Percentiles rank a stretch among this genome's conserved stretches.
phyloP scores from a whole-genome alignment of 495 filamentous ascomycete genomes.

The Trichoderma erinaceum region DNA sequence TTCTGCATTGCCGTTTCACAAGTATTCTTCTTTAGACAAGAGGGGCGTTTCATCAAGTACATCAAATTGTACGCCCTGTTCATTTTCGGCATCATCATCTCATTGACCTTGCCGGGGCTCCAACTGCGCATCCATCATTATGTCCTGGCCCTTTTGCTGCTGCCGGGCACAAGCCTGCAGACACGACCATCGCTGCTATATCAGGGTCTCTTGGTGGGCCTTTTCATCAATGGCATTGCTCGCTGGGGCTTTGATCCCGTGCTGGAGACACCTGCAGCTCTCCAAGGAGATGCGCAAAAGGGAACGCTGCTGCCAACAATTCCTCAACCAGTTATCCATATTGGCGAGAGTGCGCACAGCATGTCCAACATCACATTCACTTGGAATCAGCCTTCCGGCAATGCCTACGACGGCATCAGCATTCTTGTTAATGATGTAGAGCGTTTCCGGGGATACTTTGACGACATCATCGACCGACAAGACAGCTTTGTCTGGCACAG shows the following conservation, averaged over 20 bases:
- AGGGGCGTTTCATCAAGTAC: slow-evolving; percentile 62
- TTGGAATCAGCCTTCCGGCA: slow-evolving; percentile 47
- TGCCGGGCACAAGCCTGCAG: slow-evolving; percentile 78
- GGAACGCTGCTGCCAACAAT: slow-evolving; percentile 64
- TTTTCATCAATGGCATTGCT: slow-evolving; percentile 89
- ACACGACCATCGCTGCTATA: slow-evolving; percentile 73
- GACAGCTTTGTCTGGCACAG: slow-evolving; percentile 43
- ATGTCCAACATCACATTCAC: slow-evolving; percentile 47
- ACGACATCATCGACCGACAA: slow-evolving; percentile 38
- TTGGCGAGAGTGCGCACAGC: slow-evolving; percentile 27
- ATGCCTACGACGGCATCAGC: slow-evolving; percentile 71
- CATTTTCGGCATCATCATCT: slow-evolving; percentile 51
- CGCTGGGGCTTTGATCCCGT: slow-evolving; percentile 90
- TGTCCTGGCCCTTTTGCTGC: slow-evolving; percentile 72
- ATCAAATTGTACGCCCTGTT: slow-evolving; percentile 64
- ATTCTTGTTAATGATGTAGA: slow-evolving; percentile 94
- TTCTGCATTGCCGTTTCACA: slow-evolving; percentile 57
- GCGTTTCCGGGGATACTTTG: slow-evolving; percentile 58
- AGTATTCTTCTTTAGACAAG: slow-evolving; percentile 66
- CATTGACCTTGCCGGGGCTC: slow-evolving; percentile 71
- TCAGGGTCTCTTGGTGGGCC: slow-evolving; percentile 79
- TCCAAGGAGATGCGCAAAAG: slow-evolving; percentile 65
- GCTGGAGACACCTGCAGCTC: slow-evolving; percentile 69
- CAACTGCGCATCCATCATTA: slow-evolving; percentile 92
- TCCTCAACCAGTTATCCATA: slow-evolving; percentile 38